These are phyloP conservation scores for Sophora flavescens DNA, from an alignment of 306 rosid species.

Conservation along the genomic window DNA sequence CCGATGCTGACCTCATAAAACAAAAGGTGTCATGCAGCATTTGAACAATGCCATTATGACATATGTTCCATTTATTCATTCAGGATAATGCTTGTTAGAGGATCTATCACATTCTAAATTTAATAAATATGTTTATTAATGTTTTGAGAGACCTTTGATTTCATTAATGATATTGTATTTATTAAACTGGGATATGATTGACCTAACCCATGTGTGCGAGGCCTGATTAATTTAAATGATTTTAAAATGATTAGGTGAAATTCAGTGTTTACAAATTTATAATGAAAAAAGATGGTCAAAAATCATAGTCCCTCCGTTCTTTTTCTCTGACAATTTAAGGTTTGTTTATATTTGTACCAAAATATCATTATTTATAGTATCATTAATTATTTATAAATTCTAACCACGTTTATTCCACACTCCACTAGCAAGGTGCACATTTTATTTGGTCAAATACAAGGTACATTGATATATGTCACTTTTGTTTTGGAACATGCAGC, in stretches of 20 bases:
- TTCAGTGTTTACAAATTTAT: conserved; percentile 14
- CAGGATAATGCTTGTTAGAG: conserved; percentile 28
- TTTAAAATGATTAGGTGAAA: not conserved
- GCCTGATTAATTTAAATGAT: not conserved
- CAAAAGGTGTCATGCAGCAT: conserved; percentile 3
- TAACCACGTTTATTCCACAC: too few species aligned
- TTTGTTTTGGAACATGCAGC: too few species aligned
- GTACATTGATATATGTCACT: too few species aligned
- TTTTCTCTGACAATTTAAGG: too few species aligned
- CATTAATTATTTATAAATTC: too few species aligned
- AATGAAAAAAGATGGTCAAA: not conserved
- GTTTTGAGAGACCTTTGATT: not conserved
- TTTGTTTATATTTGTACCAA: too few species aligned
- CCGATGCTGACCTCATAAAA: not conserved
- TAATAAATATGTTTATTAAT: not conserved
- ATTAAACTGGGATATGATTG: not conserved
- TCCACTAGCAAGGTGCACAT: too few species aligned
- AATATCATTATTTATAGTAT: too few species aligned
- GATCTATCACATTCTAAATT: not conserved
- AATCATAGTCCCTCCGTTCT: too few species aligned
- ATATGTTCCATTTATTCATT: conserved; percentile 8
- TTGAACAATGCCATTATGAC: conserved; percentile 2
- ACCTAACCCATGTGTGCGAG: not conserved
- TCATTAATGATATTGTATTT: not conserved
- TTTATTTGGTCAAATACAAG: too few species aligned